These are phyloP conservation scores for Phoma herbarum DNA, from an alignment of 2,329 filamentous ascomycete species.

Conservation along the genomic window DNA sequence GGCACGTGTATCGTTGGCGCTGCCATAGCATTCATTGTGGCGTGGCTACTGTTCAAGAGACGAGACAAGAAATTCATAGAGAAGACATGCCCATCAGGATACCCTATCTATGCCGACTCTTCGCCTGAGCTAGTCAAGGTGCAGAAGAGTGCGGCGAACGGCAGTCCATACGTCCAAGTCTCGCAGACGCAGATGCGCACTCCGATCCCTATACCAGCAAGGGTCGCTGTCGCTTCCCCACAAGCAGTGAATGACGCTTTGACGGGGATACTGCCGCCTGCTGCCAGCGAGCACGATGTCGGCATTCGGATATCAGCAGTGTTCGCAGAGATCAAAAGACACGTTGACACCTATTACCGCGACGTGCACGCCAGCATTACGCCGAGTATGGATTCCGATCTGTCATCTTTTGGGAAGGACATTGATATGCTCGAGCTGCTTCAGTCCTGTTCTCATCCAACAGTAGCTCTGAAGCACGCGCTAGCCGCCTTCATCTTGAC, in stretches of 20 bases:
- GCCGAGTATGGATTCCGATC: slow-evolving; percentile 43
- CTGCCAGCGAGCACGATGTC: slow-evolving; percentile 36
- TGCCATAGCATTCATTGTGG: slow-evolving; percentile 38
- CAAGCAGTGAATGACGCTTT: slow-evolving; percentile 26
- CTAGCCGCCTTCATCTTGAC: slow-evolving; percentile 38
- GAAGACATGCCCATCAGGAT: slow-evolving; percentile 17
- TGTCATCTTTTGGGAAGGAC: slow-evolving; percentile 37
- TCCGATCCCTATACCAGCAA: slow-evolving; percentile 11
- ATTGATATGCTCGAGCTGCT: slow-evolving; percentile 39
- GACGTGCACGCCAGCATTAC: slow-evolving; percentile 48
- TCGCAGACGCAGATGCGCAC: slow-evolving; percentile 34
- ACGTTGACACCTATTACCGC: slow-evolving; percentile 46
- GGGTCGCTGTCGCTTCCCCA: slow-evolving; percentile 5
- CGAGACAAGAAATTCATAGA: slow-evolving; percentile 23
- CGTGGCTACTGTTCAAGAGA: slow-evolving; percentile 44
- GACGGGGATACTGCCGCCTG: slow-evolving; percentile 35
- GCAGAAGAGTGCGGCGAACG: slow-evolving; percentile 28
- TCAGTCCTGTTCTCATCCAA: slow-evolving; percentile 36
- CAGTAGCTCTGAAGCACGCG: slow-evolving; percentile 43
- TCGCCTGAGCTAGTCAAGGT: slow-evolving; percentile 38
- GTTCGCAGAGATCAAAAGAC: slow-evolving; percentile 40
- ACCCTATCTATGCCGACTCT: slow-evolving; percentile 31
- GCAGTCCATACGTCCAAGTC: slow-evolving; percentile 39
- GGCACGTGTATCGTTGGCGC: slow-evolving; percentile 35
- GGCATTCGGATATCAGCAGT: slow-evolving; percentile 31